phyloP scores from a whole-genome alignment of 345 rosid genomes.

The Aegle marmelos region DNA sequence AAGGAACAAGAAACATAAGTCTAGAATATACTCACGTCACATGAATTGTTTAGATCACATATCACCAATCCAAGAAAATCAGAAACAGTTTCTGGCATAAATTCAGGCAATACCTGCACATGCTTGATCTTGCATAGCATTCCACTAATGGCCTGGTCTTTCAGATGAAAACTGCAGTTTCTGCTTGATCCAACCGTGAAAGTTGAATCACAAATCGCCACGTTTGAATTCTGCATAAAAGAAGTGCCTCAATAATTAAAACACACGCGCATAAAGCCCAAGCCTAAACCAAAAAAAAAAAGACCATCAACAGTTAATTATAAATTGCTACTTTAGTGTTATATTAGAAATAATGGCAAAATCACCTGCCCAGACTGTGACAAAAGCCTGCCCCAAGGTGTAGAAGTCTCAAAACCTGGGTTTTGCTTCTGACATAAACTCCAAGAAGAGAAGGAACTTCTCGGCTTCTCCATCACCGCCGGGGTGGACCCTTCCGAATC shows the following conservation, averaged over 20 bases:
- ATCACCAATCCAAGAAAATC: not conserved
- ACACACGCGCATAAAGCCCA: not conserved
- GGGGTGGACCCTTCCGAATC: conserved; percentile 52
- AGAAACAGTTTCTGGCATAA: not conserved
- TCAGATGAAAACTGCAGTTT: conserved; percentile 47
- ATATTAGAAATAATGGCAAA: not conserved
- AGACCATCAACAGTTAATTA: not conserved
- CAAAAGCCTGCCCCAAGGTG: conserved; percentile 75
- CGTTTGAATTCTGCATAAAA: conserved; percentile 58
- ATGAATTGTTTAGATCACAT: not conserved
- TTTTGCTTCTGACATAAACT: conserved; percentile 44
- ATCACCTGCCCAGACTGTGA: conserved; percentile 74
- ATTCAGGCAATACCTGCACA: conserved; percentile 45
- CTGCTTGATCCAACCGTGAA: conserved; percentile 62
- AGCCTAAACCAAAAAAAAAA: not conserved
- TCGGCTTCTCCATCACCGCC: conserved; percentile 45
- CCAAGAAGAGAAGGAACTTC: conserved; percentile 47
- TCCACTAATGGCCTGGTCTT: conserved; percentile 46
- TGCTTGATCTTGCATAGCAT: conserved; percentile 61
- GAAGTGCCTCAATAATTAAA: not conserved
- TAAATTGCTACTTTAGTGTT: not conserved
- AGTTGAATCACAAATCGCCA: conserved; percentile 32
- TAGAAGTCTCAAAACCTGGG: conserved; percentile 30
- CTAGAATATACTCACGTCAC: not conserved
- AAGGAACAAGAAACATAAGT: not conserved